phyloP scores from a whole-genome alignment of 106 monocot genomes.

The Dactylorhiza incarnata region DNA sequence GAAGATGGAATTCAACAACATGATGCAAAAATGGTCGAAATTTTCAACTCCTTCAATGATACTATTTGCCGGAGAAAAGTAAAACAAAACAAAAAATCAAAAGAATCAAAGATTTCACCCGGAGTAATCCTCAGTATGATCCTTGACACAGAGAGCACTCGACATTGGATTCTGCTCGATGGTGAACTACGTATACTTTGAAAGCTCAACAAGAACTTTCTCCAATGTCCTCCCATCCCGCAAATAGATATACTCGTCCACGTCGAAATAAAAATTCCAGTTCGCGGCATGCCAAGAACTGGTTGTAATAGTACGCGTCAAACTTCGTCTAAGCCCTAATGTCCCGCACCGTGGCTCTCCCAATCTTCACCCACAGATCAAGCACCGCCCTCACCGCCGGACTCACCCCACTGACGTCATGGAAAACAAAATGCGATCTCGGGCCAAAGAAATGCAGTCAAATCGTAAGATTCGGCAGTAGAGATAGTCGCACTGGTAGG shows the following conservation, averaged over 20 bases:
- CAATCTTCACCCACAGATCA: constrained; percentile 49
- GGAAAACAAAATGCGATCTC: constrained; percentile 50
- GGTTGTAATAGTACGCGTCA: constrained; percentile 81
- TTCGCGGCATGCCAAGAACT: constrained; percentile 48
- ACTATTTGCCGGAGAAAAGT: no score
- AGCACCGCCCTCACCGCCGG: constrained; percentile 51
- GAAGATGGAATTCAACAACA: no score
- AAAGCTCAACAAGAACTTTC: constrained; percentile 22
- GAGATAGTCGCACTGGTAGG: constrained; percentile 44
- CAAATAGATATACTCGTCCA: constrained; percentile 57
- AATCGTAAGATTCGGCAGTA: constrained; percentile 60
- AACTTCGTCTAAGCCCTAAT: constrained; percentile 49
- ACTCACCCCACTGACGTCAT: constrained; percentile 63
- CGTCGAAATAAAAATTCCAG: constrained; percentile 72
- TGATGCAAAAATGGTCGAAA: no score
- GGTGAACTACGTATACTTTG: constrained; percentile 48
- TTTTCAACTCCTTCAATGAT: no score
- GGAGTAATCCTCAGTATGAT: constrained; percentile 14
- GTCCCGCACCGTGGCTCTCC: constrained; percentile 47
- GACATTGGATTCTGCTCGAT: constrained; percentile 71
- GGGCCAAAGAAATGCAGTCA: constrained; percentile 39
- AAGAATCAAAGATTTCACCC: constrained; percentile 5
- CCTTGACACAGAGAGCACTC: constrained; percentile 38
- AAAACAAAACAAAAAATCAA: no score
- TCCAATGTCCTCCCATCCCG: constrained; percentile 11